Evolutionary conservation across 176 grass and related monocot species (phyloP), one percentile per base, ranked within the genome.

Genomic region (Bonia amplexicaulis): DNA sequence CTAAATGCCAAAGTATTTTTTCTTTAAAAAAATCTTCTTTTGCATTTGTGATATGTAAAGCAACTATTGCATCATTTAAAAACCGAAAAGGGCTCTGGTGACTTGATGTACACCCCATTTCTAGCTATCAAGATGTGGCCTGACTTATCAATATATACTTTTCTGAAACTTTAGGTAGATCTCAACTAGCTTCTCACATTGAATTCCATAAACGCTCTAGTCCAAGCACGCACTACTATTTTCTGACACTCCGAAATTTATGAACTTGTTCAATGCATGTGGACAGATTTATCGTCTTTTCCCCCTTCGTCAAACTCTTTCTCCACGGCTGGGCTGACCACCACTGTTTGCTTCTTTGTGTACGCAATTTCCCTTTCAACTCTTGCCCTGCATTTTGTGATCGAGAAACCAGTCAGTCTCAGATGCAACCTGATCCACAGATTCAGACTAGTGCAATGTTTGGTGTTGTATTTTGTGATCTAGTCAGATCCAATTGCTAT

Each of bases 91-190:
- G 26, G 69, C 48, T 64, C 26, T 29, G 73, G n/a, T 78, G 58
- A 57, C 66, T 71, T 54, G 88, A 25, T 66, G 44, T 62, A 45
- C 59, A 27, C 68, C 52, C 71, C 31, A 45, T 85, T 46, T 15
- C 27, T 69, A 31, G 62, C 88, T 83, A 87, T 79, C 78, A 66
- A 83, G 84, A 90, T 63, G 88, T 87, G 74, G 67, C 84, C 74
- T 60, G 58, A 40, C 84, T 87, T 86, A 90, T 90, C 84, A 83
- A 49, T 44, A 49, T 39, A 41, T 39, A 41, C 27, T 9, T 71
- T 67, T 27, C 59, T 45, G 46, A 51, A 37, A 49, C 46, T 79
- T 78, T 78, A 66, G 58, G 66, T 66, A n/a, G 66, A 51, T 72
- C 45, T 66, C 57, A 66, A 49, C 58, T 23, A 22, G 44, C 86